Base-by-base conservation (phyloP, 2,329 filamentous ascomycete genomes). In the Scedosporium aurantiacum region DNA sequence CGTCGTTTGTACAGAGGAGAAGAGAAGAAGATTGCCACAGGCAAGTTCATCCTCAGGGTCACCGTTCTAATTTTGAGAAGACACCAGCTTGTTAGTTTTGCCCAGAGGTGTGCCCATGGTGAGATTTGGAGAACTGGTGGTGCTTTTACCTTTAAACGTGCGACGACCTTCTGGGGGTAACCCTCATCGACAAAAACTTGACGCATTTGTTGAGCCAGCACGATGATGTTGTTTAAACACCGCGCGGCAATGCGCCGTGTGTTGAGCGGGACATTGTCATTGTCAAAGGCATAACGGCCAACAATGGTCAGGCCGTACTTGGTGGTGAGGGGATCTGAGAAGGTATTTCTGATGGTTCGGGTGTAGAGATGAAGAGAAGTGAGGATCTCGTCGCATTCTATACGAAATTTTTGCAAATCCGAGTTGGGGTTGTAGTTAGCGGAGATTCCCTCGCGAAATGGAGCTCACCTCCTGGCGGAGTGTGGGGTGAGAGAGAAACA, bases 11-110 rank as follows among this genome's bases (percentile, higher is more conserved):
- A 62, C 64, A 1, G 60, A 63, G 28, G 63, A 64, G 28, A 65
- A 65, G 43, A 65, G 55, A 45, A 65, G 54, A 21, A 65, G 56
- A 60, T 61, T 65, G n/a, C 63, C 61, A 54, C 63, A 64, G 3
- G 64, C 61, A 12, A 65, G 61, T 37, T 65, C 64, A 28, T 65
- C 64, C 23, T 65, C 64, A 21, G 61, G 45, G 54, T 65, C 60
- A 3, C 60, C 63, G 28, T 65, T 63, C 63, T 63, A 23, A 25
- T 50, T 37, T 37, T 2, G 16, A 12, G 16, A 8, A 5, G 25
- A 3, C 2, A 4, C 14, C 18, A 25, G 23, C 8, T 52, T 16
- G 28, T 50, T 21, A 43, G 57, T 40, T 47, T 28, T 32, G 7
- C 18, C 7, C 5, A 21, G 43, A 55, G 12, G 5, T 28, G 23